Evolutionary conservation across 2,329 filamentous ascomycete species (phyloP).

Genomic region (Thelonectria blattea): DNA sequence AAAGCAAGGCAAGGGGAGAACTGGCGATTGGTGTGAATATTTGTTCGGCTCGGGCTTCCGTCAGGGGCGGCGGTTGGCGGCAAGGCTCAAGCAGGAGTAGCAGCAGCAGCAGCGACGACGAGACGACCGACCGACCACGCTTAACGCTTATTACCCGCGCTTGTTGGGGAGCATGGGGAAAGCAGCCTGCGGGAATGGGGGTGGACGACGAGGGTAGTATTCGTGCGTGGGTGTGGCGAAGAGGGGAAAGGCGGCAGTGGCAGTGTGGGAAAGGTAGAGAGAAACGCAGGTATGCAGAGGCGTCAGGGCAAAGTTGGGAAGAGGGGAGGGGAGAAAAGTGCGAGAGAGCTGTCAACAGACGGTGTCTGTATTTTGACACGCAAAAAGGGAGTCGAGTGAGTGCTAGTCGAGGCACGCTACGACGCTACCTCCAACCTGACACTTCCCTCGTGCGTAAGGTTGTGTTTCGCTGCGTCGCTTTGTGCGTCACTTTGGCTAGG

Average conservation of each 20-base stretch:
- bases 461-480: slow-evolving; percentile 21
- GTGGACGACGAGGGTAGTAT: background rate
- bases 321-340: slow-evolving; percentile 1
- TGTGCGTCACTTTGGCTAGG: slow-evolving; percentile 26
- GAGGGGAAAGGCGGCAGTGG: slow-evolving; percentile 6
- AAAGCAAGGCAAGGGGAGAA: slow-evolving; percentile 19
- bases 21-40: slow-evolving; percentile 31
- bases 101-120: background rate
- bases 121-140: slow-evolving; percentile 13
- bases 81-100: background rate
- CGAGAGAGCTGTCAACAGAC: background rate
- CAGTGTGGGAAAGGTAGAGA: no score
- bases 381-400: slow-evolving; percentile 7
- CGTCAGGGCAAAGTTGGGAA: background rate
- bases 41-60: slow-evolving; percentile 19
- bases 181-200: background rate
- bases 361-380: slow-evolving; percentile 22
- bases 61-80: slow-evolving; percentile 25
- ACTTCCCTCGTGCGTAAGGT: slow-evolving; percentile 11
- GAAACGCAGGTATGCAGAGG: background rate
- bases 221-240: background rate
- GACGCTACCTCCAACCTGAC: slow-evolving; percentile 8
- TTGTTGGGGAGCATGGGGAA: slow-evolving; percentile 13
- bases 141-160: background rate
- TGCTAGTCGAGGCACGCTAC: slow-evolving; percentile 17